Conservation (phyloP, 2,329 filamentous ascomycete genomes). For the Colletotrichum spinosum region DNA sequence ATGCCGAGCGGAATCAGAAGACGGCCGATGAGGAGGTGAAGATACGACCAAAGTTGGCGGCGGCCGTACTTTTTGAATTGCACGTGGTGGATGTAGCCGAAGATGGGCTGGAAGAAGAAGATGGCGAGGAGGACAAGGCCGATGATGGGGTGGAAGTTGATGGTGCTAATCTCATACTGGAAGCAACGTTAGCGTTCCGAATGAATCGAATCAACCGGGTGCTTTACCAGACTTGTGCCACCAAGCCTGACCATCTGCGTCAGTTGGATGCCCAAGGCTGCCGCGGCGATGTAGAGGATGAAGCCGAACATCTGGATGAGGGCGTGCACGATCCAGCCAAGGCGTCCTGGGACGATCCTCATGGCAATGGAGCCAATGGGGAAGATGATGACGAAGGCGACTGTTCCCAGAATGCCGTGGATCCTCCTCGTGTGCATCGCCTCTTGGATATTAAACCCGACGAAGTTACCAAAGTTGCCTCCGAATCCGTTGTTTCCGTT, state of each 20-base stretch:
- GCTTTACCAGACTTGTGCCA: conserved; percentile 47
- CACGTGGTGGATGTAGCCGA: conserved; percentile 56
- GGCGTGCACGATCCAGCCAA: conserved; percentile 53
- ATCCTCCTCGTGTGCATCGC: conserved; percentile 48
- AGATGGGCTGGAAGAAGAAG: conserved; percentile 54
- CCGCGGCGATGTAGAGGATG: conserved; percentile 51
- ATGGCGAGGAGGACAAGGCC: conserved; percentile 55
- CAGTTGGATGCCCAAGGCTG: conserved; percentile 57
- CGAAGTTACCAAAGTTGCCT: conserved; percentile 30
- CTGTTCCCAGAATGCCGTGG: conserved; percentile 55
- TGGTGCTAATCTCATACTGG: conserved; percentile 45
- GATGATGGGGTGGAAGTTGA: conserved; percentile 59
- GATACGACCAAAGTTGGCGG: conserved; percentile 55
- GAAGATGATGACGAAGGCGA: conserved; percentile 57
- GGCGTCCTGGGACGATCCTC: conserved; percentile 50
- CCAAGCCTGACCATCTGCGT: conserved; percentile 46
- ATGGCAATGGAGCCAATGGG: conserved; percentile 57
- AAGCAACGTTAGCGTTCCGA: background rate
- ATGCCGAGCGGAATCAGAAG: conserved; percentile 54
- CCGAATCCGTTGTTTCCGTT: conserved; percentile 31
- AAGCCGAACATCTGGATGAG: conserved; percentile 52
- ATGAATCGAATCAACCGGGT: background rate
- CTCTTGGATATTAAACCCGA: conserved; percentile 43
- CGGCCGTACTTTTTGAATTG: conserved; percentile 50
- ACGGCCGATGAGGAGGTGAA: conserved; percentile 58